Evolutionary conservation across 2,329 filamentous ascomycete species (phyloP).

Genomic region (Penicillium corylophilum): DNA sequence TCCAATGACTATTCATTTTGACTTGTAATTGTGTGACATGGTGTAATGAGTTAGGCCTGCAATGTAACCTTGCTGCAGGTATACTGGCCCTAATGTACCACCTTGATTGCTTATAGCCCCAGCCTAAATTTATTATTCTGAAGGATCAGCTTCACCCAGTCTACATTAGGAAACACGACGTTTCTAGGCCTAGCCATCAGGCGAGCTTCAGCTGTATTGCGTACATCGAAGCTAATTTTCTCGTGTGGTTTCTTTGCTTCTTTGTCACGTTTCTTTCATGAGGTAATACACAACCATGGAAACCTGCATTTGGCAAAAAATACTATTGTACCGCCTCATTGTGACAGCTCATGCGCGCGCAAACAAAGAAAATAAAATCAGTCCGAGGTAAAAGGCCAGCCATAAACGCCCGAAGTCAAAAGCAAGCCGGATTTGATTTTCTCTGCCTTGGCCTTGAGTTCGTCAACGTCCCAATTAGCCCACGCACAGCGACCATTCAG

Average conservation of each 20-base stretch:
- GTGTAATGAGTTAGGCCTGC: not conserved
- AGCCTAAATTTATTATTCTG: not conserved
- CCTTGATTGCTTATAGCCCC: not conserved
- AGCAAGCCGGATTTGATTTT: conserved; percentile 14
- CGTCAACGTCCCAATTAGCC: conserved; percentile 46
- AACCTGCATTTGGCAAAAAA: not conserved
- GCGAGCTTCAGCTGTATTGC: not conserved
- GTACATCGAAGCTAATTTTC: not conserved
- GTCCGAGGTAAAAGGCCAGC: not conserved
- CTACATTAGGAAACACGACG: too few species aligned
- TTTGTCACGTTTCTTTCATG: too few species aligned
- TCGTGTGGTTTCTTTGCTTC: too few species aligned
- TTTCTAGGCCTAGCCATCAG: not conserved
- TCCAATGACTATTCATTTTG: not conserved
- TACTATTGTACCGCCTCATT: not conserved
- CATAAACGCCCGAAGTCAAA: not conserved
- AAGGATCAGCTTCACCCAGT: not conserved
- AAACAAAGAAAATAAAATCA: not conserved
- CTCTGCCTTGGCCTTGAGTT: conserved; percentile 29
- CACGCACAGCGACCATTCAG: conserved; percentile 40
- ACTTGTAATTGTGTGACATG: not conserved
- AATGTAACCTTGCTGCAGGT: not conserved
- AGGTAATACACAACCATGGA: not conserved
- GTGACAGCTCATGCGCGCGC: not conserved
- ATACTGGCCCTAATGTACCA: not conserved